Evolutionary conservation across 495 filamentous ascomycete species (phyloP).

Genomic region (Endocarpon pusillum): DNA sequence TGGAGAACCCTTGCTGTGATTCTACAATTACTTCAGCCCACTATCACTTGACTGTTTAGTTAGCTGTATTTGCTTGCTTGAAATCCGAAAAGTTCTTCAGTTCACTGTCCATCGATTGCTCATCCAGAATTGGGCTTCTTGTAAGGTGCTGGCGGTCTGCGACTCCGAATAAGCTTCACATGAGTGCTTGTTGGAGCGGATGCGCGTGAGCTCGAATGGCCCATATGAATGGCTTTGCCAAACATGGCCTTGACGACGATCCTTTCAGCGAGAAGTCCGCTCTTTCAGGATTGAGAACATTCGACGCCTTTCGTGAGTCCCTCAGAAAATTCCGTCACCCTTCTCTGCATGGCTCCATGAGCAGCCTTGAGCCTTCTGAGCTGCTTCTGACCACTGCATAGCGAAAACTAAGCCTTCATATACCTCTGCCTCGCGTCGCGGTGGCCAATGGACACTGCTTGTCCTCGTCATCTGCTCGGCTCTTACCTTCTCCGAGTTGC

Average conservation of each 20-base stretch:
- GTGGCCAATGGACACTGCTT: conserved; percentile 83
- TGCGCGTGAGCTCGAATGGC: conserved; percentile 1
- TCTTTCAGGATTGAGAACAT: conserved; percentile 53
- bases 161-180: too few species aligned
- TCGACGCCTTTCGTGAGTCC: conserved; percentile 90
- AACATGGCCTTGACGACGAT: conserved; percentile 57
- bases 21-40: too few species aligned
- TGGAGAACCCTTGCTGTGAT: too few species aligned
- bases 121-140: too few species aligned
- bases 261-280: conserved; percentile 56
- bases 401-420: conserved; percentile 96
- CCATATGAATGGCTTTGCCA: conserved; percentile 52
- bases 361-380: too few species aligned
- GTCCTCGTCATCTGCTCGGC: conserved; percentile 54
- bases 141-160: too few species aligned
- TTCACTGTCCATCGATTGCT: too few species aligned
- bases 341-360: background rate
- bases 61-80: too few species aligned
- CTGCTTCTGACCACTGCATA: conserved; percentile 20
- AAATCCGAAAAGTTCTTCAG: too few species aligned
- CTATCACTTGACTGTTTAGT: too few species aligned
- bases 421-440: conserved; percentile 58
- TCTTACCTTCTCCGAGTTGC: conserved; percentile 60
- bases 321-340: background rate
- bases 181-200: too few species aligned